Evolutionary conservation across 2,329 filamentous ascomycete species (phyloP), one percentile per base, ranked within the genome.

Genomic region (Xylariaceae sp.): DNA sequence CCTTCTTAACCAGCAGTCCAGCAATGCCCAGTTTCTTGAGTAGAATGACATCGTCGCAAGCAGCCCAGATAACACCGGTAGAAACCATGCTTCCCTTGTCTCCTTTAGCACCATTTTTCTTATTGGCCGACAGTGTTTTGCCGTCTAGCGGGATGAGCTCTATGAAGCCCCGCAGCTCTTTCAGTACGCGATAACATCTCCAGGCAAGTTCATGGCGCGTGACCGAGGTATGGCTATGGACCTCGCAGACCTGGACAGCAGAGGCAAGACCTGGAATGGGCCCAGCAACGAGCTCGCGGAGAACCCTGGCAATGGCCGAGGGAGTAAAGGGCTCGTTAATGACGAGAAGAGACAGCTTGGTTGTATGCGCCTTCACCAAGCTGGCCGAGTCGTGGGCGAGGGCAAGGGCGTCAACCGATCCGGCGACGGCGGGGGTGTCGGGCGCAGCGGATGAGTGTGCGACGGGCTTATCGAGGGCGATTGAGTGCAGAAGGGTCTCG

Each of bases 321-420:
- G 89, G 84, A 0, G 90, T 94, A 58, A 95, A 95, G 1, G 92
- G 91, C 15, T 89, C 80, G 62, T 89, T 96, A 62, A 95, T 87
- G 1, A 94, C 81, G 11, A 97, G 79, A 1, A 96, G 83, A 0
- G 89, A 92, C 22, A 96, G 77, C 55, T 95, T 96, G 6, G 90
- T 96, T 1, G 85, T 81, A 64, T 96, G 90, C 0, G 90, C 89
- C 65, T 82, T 85, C 51, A 96, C 81, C 5, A 95, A 76, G 22
- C 77, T 80, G 1, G 89, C 81, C 0, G 87, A 80, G 60, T 91
- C 86, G 59, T 81, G 79, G 32, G 91, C 82, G 50, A 92, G 77
- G 12, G 82, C 71, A 19, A 96, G 77, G 10, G 83, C 75, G 55
- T 86, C 69, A 63, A 81, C 56, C n/a, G 66, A 52, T 12, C 62